These are phyloP conservation scores for Trichoderma polysporum DNA, from an alignment of 2,329 filamentous ascomycete genomes.

Conservation along the genomic window DNA sequence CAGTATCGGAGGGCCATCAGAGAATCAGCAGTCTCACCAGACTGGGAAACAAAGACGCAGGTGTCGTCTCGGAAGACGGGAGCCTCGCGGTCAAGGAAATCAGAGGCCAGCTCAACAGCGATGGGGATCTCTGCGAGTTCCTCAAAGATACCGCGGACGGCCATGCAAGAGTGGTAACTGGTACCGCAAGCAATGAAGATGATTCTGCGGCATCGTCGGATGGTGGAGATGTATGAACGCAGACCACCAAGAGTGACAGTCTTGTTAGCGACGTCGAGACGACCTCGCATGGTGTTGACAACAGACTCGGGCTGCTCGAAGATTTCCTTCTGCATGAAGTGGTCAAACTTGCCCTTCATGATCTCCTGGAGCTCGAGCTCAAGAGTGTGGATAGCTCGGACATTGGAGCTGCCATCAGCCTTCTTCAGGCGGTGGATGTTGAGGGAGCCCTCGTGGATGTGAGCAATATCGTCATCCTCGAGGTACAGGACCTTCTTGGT, in stretches of 20 bases:
- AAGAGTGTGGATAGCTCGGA: slow-evolving; percentile 96
- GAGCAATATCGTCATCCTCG: slow-evolving; percentile 98
- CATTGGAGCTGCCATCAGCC: slow-evolving; percentile 93
- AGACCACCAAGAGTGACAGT: slow-evolving; percentile 93
- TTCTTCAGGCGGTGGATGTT: slow-evolving; percentile 99
- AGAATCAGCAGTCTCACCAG: slow-evolving; percentile 96
- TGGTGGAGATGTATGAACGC: slow-evolving; percentile 93
- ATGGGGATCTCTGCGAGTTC: slow-evolving; percentile 98
- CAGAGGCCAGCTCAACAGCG: slow-evolving; percentile 91
- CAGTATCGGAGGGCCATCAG: slow-evolving; percentile 97
- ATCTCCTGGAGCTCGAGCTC: slow-evolving; percentile 99
- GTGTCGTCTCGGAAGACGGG: slow-evolving; percentile 99
- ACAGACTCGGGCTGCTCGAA: slow-evolving; percentile 99
- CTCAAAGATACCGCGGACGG: slow-evolving; percentile 95
- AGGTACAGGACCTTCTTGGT: slow-evolving; percentile 99
- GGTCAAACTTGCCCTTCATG: slow-evolving; percentile 99
- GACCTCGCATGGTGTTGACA: slow-evolving; percentile 99
- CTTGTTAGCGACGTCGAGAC: slow-evolving; percentile 90
- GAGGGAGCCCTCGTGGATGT: slow-evolving; percentile 97
- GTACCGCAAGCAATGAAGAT: slow-evolving; percentile 99
- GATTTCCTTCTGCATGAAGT: slow-evolving; percentile 99
- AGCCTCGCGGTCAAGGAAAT: slow-evolving; percentile 95
- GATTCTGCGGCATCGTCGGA: slow-evolving; percentile 92
- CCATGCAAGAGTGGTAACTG: slow-evolving; percentile 99
- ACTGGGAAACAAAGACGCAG: slow-evolving; percentile 98